Conservation (phyloP, 805 yeast genomes). For the Candida adriatica region DNA sequence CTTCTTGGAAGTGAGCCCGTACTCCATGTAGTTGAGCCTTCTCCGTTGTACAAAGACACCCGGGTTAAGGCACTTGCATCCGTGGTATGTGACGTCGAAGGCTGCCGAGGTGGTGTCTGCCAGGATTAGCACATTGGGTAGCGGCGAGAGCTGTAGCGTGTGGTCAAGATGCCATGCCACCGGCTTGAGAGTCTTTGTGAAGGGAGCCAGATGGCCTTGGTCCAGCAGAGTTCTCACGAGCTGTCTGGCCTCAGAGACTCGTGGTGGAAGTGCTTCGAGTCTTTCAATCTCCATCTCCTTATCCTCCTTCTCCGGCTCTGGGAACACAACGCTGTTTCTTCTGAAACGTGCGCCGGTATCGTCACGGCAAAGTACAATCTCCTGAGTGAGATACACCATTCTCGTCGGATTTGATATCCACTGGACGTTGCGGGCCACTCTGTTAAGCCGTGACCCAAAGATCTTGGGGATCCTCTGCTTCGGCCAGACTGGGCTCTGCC, state of each 20-base stretch:
- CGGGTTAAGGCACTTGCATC: slow-evolving; percentile 73
- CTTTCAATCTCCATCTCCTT: slow-evolving; percentile 21
- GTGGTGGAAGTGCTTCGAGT: slow-evolving; percentile 35
- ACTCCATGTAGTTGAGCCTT: slow-evolving; percentile 65
- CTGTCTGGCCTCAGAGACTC: slow-evolving; percentile 55
- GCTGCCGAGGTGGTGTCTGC: slow-evolving; percentile 65
- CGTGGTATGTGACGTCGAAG: slow-evolving; percentile 73
- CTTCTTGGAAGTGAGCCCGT: slow-evolving; percentile 51
- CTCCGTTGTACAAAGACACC: slow-evolving; percentile 46
- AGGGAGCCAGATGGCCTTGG: slow-evolving; percentile 87
- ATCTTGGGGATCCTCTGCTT: slow-evolving; percentile 62
- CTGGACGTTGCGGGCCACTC: slow-evolving; percentile 45
- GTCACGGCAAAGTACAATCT: slow-evolving; percentile 68
- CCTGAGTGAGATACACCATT: slow-evolving; percentile 76
- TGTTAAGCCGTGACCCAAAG: slow-evolving; percentile 61
- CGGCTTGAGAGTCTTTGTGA: slow-evolving; percentile 52
- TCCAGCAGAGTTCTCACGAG: slow-evolving; percentile 75
- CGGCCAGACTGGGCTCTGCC: slow-evolving; percentile 81
- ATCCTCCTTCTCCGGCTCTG: slow-evolving; percentile 24
- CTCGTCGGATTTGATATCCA: slow-evolving; percentile 78
- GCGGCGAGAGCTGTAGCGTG: slow-evolving; percentile 62
- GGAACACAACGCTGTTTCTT: slow-evolving; percentile 57
- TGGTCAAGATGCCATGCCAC: slow-evolving; percentile 66
- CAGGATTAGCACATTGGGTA: slow-evolving; percentile 63
- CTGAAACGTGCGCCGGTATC: slow-evolving; percentile 65